Conservation (phyloP, 1,284 basidiomycete species). For the Psilocybe mexicana region DNA sequence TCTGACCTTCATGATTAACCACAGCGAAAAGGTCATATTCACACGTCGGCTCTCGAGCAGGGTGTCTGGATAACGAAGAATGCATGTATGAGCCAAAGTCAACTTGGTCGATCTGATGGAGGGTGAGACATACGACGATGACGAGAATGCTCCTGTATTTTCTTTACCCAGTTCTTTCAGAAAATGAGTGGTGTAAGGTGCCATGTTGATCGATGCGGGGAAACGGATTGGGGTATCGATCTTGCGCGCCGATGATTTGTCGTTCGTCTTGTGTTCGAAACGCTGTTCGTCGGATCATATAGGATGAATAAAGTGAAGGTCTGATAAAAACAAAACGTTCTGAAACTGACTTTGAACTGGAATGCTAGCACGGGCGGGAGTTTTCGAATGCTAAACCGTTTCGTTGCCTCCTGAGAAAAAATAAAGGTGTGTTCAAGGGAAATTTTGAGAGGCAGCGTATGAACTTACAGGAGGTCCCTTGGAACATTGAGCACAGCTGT, state of each 20-base stretch:
- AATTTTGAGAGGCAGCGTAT: neutral
- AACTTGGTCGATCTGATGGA: too few relatives aligned
- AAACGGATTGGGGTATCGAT: conserved; percentile 86
- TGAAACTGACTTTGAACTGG: conserved; percentile 81
- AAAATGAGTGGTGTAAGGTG: conserved; percentile 74
- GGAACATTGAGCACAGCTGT: conserved; percentile 72
- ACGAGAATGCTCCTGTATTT: conserved; percentile 29
- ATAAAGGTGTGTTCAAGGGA: neutral
- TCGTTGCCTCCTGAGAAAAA: conserved; percentile 64
- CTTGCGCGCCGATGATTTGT: conserved; percentile 76
- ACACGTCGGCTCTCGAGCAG: conserved; percentile 73
- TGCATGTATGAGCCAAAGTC: neutral
- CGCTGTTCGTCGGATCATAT: conserved; percentile 50
- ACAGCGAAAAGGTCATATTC: conserved; percentile 94
- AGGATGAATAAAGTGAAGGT: neutral
- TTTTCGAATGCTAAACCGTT: conserved; percentile 82
- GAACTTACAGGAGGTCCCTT: conserved; percentile 60
- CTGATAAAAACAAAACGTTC: neutral
- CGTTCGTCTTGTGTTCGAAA: conserved; percentile 84
- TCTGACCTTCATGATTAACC: conserved; percentile 92
- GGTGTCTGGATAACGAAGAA: conserved; percentile 31
- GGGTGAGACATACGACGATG: conserved; percentile 32
- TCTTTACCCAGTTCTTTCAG: conserved; percentile 54
- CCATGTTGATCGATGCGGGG: conserved; percentile 86
- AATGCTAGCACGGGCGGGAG: conserved; percentile 92